Evolutionary conservation across 208 protist genomes (phyloP).

Genomic region (Leishmania turanica): DNA sequence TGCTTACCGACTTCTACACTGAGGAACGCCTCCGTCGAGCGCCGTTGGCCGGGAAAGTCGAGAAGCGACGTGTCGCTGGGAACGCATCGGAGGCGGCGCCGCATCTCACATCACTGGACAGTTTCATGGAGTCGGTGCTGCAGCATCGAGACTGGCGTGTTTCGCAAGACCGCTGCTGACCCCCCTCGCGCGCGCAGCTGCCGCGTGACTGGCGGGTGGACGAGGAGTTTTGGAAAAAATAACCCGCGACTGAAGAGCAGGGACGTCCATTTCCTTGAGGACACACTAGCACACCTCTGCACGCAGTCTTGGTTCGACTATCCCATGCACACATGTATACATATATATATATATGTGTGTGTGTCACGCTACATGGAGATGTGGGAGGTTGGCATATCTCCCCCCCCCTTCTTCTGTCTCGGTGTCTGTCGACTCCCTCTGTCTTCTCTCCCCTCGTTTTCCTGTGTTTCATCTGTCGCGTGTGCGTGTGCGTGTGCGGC

Average conservation of each 20-base stretch:
- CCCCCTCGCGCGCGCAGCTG: not conserved
- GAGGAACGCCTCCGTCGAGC: not conserved
- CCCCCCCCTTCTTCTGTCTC: not conserved
- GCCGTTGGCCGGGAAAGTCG: not conserved
- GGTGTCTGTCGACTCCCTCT: not conserved
- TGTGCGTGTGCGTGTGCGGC: not conserved
- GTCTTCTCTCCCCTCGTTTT: not conserved
- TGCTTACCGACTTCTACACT: slow-evolving; percentile 13
- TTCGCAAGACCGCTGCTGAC: not conserved
- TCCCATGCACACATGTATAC: not conserved
- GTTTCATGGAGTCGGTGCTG: slow-evolving; percentile 26
- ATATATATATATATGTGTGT: not conserved
- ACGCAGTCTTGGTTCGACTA: not conserved
- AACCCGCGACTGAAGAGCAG: not conserved
- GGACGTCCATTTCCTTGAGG: not conserved
- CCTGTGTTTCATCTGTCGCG: not conserved
- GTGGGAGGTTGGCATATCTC: not conserved
- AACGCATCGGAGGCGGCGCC: not conserved
- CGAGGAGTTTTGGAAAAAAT: not conserved
- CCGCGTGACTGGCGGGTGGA: not conserved
- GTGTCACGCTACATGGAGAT: not conserved
- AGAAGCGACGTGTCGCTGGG: not conserved
- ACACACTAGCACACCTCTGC: not conserved
- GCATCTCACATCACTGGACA: slow-evolving; percentile 14
- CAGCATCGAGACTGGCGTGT: slow-evolving; percentile 19